These are phyloP conservation scores for Rhodotorula sp. DNA, from an alignment of 1,284 basidiomycete genomes.

Conservation along the genomic window DNA sequence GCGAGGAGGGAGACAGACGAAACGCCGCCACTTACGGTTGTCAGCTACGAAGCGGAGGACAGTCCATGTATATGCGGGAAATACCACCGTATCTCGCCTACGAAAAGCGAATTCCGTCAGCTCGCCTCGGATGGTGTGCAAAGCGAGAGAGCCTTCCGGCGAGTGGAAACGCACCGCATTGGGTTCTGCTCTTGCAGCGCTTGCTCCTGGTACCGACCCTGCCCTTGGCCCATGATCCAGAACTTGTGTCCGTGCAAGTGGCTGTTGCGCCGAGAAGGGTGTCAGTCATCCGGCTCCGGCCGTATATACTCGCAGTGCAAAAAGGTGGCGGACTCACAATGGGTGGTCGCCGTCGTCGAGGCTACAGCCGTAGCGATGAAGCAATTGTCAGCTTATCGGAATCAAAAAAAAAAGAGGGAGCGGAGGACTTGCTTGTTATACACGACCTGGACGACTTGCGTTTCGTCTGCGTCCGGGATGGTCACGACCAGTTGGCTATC, in stretches of 20 bases:
- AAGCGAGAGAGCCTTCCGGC: background rate
- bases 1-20: background rate
- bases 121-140: background rate
- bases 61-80: constrained; percentile 50
- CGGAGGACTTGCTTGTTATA: background rate
- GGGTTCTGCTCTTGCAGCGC: constrained; percentile 47
- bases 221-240: constrained; percentile 48
- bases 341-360: constrained; percentile 55
- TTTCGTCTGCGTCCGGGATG: constrained; percentile 23
- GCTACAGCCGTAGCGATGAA: constrained; percentile 42
- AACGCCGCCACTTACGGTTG: constrained; percentile 40
- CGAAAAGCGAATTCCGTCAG: background rate
- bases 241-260: constrained; percentile 55
- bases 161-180: constrained; percentile 34
- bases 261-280: constrained; percentile 1
- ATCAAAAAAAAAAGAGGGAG: background rate
- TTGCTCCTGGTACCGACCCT: constrained; percentile 48
- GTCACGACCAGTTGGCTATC: background rate
- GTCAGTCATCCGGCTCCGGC: background rate
- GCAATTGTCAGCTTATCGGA: background rate
- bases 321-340: constrained; percentile 40
- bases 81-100: constrained; percentile 46
- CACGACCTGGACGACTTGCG: constrained; percentile 45
- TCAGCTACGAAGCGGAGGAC: constrained; percentile 51
- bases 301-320: background rate